Conservation (phyloP, 2,329 filamentous ascomycete species). For the Ciborinia camelliae region DNA sequence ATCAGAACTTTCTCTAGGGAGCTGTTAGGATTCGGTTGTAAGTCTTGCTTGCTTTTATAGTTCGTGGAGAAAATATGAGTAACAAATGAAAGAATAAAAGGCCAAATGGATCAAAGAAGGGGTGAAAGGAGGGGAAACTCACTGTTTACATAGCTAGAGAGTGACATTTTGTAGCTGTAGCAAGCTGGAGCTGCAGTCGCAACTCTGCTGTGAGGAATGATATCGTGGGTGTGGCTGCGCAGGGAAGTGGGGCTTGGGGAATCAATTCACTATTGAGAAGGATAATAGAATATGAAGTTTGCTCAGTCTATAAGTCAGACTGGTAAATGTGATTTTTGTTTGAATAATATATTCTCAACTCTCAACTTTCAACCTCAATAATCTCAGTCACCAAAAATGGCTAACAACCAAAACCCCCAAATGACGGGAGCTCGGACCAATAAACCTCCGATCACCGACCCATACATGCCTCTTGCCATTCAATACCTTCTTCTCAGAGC, state of each 20-base stretch:
- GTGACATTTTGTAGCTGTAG: constrained; percentile 44
- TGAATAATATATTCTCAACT: background rate
- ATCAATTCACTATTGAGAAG: background rate
- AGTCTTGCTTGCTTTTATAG: constrained; percentile 28
- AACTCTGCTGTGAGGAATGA: constrained; percentile 30
- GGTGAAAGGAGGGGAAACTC: constrained; percentile 30
- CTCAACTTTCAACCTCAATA: background rate
- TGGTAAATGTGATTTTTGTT: constrained; percentile 3
- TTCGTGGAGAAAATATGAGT: background rate
- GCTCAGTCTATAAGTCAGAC: background rate
- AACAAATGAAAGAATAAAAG: background rate
- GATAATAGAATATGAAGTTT: background rate
- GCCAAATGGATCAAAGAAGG: background rate
- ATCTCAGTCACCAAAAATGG: no score
- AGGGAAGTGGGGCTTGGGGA: background rate
- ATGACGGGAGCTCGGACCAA: no score
- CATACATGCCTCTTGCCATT: no score
- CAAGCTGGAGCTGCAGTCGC: constrained; percentile 21
- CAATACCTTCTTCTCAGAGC: no score
- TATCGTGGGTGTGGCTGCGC: constrained; percentile 1
- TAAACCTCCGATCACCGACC: no score
- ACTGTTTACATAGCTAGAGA: constrained; percentile 53
- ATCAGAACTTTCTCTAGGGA: constrained; percentile 81
- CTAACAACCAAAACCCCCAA: no score
- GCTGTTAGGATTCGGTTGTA: constrained; percentile 39